Evolutionary conservation across 495 filamentous ascomycete genomes (phyloP).

Genomic region (Aspergillus saccharolyticus): DNA sequence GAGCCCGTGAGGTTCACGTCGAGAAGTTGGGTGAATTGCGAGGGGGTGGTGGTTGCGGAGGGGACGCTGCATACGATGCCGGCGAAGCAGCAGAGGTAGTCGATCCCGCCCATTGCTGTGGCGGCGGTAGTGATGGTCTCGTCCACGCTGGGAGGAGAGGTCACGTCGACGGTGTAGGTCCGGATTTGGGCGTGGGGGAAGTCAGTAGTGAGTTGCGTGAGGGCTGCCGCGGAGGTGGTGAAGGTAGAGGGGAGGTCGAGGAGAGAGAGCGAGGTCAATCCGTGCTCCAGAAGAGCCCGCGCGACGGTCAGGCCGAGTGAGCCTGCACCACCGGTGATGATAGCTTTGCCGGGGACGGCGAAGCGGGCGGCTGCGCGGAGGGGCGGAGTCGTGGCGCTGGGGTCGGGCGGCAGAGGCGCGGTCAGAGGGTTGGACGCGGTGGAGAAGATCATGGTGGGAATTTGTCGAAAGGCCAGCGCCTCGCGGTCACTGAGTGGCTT

Average conservation of each 20-base stretch:
- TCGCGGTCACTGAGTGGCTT: conserved; percentile 28
- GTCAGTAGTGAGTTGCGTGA: conserved; percentile 39
- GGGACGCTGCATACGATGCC: conserved; percentile 59
- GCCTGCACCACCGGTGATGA: conserved; percentile 66
- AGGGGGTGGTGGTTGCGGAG: conserved; percentile 49
- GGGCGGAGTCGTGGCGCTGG: conserved; percentile 32
- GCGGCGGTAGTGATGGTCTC: conserved; percentile 35
- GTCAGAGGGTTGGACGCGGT: conserved; percentile 47
- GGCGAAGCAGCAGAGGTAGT: conserved; percentile 60
- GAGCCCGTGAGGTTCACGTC: conserved; percentile 66
- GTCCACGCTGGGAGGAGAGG: conserved; percentile 45
- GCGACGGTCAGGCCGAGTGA: conserved; percentile 56
- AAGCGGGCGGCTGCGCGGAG: conserved; percentile 54
- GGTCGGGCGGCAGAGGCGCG: conserved; percentile 43
- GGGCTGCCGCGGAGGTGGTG: conserved; percentile 32
- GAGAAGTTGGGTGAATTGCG: conserved; percentile 54
- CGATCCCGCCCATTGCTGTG: conserved; percentile 47
- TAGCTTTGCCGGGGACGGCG: conserved; percentile 57
- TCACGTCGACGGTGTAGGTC: conserved; percentile 54
- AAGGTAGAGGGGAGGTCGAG: conserved; percentile 51
- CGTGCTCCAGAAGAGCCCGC: conserved; percentile 68
- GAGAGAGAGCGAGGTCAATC: conserved; percentile 53
- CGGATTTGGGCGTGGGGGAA: conserved; percentile 51
- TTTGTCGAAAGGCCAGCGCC: conserved; percentile 50
- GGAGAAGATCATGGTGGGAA: conserved; percentile 54